phyloP scores from a whole-genome alignment of 1,139 yeast species.

The Trichomonascaceae sp. region DNA sequence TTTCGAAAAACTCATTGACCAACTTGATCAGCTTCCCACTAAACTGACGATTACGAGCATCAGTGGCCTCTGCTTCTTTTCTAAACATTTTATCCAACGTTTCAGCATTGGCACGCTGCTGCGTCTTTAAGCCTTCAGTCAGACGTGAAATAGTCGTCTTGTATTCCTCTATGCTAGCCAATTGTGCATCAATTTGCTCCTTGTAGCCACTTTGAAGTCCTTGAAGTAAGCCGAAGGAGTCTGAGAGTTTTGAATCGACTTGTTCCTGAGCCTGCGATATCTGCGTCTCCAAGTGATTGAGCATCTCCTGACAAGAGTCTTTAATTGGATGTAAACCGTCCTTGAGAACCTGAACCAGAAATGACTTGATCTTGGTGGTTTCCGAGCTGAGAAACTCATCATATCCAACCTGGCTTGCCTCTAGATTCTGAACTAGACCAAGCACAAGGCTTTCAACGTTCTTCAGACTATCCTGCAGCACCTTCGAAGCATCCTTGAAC shows the following conservation, averaged over 20 bases:
- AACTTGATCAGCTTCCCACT: slow-evolving; percentile 10
- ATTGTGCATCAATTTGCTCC: slow-evolving; percentile 7
- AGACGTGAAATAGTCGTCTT: not conserved
- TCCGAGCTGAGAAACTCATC: slow-evolving; percentile 4
- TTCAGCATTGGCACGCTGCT: slow-evolving; percentile 7
- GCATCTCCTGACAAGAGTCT: slow-evolving; percentile 1
- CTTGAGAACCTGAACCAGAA: slow-evolving; percentile 3
- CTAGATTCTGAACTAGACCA: slow-evolving; percentile 4
- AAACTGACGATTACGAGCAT: slow-evolving; percentile 9
- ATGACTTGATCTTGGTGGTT: slow-evolving; percentile 1
- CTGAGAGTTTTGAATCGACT: slow-evolving; percentile 3
- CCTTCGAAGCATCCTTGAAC: slow-evolving; percentile 13
- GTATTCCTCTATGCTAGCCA: slow-evolving; percentile 3
- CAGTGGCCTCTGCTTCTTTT: slow-evolving; percentile 10
- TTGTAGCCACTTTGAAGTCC: slow-evolving; percentile 6
- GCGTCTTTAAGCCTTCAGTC: slow-evolving; percentile 5
- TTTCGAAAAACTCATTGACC: slow-evolving; percentile 10
- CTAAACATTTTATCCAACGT: slow-evolving; percentile 11
- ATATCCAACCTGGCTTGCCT: slow-evolving; percentile 2
- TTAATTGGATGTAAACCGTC: slow-evolving; percentile 7
- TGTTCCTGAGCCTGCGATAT: slow-evolving; percentile 3
- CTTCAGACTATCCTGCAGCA: slow-evolving; percentile 12
- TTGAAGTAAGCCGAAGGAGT: slow-evolving; percentile 2
- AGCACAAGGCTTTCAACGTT: slow-evolving; percentile 13
- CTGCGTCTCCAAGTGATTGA: not conserved